Conservation (phyloP, 164 flowering plant genomes). For the Berberis vulgaris region DNA sequence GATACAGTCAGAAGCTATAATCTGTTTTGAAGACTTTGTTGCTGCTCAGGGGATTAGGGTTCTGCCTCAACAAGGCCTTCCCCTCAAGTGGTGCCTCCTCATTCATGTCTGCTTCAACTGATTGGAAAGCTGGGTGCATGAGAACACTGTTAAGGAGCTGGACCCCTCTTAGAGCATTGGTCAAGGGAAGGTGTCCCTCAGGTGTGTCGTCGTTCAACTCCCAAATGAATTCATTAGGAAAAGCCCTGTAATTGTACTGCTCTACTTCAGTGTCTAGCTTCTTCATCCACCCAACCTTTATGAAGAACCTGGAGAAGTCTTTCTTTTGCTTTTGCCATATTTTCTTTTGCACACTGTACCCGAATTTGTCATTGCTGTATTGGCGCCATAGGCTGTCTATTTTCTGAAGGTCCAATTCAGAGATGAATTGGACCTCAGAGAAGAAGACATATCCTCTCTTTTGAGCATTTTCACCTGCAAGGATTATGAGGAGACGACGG, state of each 20-base stretch:
- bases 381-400: slow-evolving; percentile 70
- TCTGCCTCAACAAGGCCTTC: slow-evolving; percentile 11
- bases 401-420: slow-evolving; percentile 41
- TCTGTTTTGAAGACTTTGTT: slow-evolving; percentile 33
- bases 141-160: slow-evolving; percentile 59
- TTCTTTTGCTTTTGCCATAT: slow-evolving; percentile 51
- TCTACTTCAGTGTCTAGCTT: slow-evolving; percentile 80
- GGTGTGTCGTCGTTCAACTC: slow-evolving; percentile 68
- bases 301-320: slow-evolving; percentile 71
- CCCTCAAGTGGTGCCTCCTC: slow-evolving; percentile 13
- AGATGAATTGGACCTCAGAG: slow-evolving; percentile 85
- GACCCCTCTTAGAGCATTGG: slow-evolving; percentile 90
- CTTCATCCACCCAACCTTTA: slow-evolving; percentile 94
- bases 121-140: slow-evolving; percentile 66
- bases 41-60: slow-evolving; percentile 23
- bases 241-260: slow-evolving; percentile 79
- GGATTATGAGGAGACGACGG: slow-evolving; percentile 72
- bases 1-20: slow-evolving; percentile 38
- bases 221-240: slow-evolving; percentile 86
- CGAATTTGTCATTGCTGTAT: slow-evolving; percentile 55
- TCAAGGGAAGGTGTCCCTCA: slow-evolving; percentile 78
- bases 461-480: slow-evolving; percentile 70
- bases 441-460: slow-evolving; percentile 92
- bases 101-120: slow-evolving; percentile 25
- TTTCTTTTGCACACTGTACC: slow-evolving; percentile 81